Base-by-base conservation (phyloP, 345 rosid genomes). In the Rhodamnia argentea region DNA sequence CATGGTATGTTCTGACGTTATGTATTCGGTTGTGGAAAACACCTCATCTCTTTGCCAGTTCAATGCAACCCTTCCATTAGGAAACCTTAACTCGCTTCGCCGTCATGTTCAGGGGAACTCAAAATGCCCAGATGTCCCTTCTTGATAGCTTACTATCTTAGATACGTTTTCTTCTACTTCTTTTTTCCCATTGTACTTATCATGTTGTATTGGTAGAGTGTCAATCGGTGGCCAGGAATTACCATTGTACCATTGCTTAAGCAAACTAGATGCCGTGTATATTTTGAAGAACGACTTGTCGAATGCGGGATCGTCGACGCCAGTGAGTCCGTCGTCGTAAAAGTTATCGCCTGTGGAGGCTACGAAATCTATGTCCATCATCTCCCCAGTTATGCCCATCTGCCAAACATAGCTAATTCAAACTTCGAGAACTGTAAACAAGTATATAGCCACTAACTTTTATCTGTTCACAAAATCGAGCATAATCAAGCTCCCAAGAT, bases 291-390 rank as follows among this genome's bases (percentile, higher is more conserved):
- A 93, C 8, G 93, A 93, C 40, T 92, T 86, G 47, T 83, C 74
- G 83, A 93, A 89, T 23, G 90, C 89, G 16, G 93, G 90, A 87
- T 92, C 93, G 59, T 88, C 57, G 0, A 88, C 47, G 22, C 92
- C 89, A 1, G 64, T 88, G 42, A 93, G 87, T 74, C 95, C 94
- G 24, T 92, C 84, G 1, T 93, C 91, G 9, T 93, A 91, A 58
- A 93, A 93, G 84, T 92, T 92, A 52, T 93, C 93, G 82, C 95
- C 95, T 8, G 95, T 91, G 8, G 93, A 93, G 57, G 91, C 86
- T 32, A 92, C 82, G 42, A 91, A 91, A 82, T 93, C 93, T 58
- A 93, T 85, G 23, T 90, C 84, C 47, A 92, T 85, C 22, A 85
- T 58, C 8, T 89, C 88, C 47, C 93, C 93, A 3, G 81, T 84